phyloP scores from a whole-genome alignment of 108 stramenopile genomes.

The Cyclotella sp. region DNA sequence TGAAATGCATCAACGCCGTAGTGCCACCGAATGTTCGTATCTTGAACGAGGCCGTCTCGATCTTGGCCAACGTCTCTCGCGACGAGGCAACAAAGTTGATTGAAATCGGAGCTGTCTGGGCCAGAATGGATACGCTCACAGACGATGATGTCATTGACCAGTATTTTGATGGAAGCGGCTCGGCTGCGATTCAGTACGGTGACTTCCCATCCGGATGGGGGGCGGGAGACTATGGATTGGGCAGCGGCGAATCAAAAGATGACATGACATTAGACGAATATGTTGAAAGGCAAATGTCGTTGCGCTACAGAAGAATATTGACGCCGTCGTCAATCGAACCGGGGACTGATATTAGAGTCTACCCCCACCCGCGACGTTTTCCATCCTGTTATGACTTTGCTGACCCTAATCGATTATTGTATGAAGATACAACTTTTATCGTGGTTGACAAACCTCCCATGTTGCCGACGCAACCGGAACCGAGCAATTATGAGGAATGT shows the following conservation, averaged over 20 bases:
- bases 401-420: slow-evolving; percentile 54
- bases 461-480: slow-evolving; percentile 90
- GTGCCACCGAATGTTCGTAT: slow-evolving; percentile 65
- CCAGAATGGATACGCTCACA: slow-evolving; percentile 73
- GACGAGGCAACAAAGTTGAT: slow-evolving; percentile 78
- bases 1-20: slow-evolving; percentile 74
- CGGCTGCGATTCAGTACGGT: slow-evolving; percentile 36
- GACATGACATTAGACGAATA: slow-evolving; percentile 69
- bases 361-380: slow-evolving; percentile 83
- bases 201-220: slow-evolving; percentile 67
- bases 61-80: slow-evolving; percentile 61
- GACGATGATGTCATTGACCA: slow-evolving; percentile 77
- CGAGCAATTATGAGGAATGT: slow-evolving; percentile 86
- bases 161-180: slow-evolving; percentile 52
- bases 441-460: slow-evolving; percentile 93
- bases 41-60: slow-evolving; percentile 79
- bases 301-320: slow-evolving; percentile 78
- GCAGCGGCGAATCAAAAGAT: slow-evolving; percentile 35
- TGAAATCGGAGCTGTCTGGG: slow-evolving; percentile 89
- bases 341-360: slow-evolving; percentile 84
- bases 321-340: slow-evolving; percentile 67
- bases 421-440: slow-evolving; percentile 90
- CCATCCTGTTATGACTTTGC: slow-evolving; percentile 78
- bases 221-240: slow-evolving; percentile 45
- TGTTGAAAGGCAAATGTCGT: slow-evolving; percentile 66